phyloP scores from a whole-genome alignment of 768 basidiomycete species.

The Rhizopogon sp. region DNA sequence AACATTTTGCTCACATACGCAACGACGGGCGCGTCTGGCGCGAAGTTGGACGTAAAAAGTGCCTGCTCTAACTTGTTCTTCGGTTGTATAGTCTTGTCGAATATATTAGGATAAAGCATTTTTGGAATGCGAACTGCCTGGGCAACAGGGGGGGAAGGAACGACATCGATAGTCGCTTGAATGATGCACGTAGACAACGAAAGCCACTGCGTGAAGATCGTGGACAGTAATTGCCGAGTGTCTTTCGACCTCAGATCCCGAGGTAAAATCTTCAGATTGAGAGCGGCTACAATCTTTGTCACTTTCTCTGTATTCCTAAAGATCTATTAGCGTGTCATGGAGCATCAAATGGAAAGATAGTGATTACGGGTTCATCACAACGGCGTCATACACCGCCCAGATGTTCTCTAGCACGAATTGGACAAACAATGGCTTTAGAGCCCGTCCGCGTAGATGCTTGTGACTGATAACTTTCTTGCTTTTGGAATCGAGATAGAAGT shows the following conservation, averaged over 20 bases:
- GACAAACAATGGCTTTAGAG: constrained; percentile 92
- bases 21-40: constrained; percentile 53
- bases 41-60: constrained; percentile 67
- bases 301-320: constrained; percentile 85
- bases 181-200: constrained; percentile 91
- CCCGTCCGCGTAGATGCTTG: constrained; percentile 83
- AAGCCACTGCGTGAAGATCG: constrained; percentile 95
- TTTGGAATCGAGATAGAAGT: constrained; percentile 95
- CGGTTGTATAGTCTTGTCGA: constrained; percentile 53
- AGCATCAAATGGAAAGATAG: neutral
- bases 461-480: constrained; percentile 88
- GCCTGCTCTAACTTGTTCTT: constrained; percentile 81
- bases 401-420: constrained; percentile 97
- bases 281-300: constrained; percentile 76
- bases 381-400: constrained; percentile 94
- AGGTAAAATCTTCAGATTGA: constrained; percentile 78
- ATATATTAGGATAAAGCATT: constrained; percentile 83
- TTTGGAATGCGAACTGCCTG: constrained; percentile 83
- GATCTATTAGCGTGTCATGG: constrained; percentile 9
- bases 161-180: constrained; percentile 85
- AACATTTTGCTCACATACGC: constrained; percentile 99
- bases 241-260: constrained; percentile 94
- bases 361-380: constrained; percentile 75
- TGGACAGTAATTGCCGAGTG: constrained; percentile 70
- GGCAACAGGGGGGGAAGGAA: constrained; percentile 83